phyloP scores from a whole-genome alignment of 306 rosid species.

The Glycine latifolia region DNA sequence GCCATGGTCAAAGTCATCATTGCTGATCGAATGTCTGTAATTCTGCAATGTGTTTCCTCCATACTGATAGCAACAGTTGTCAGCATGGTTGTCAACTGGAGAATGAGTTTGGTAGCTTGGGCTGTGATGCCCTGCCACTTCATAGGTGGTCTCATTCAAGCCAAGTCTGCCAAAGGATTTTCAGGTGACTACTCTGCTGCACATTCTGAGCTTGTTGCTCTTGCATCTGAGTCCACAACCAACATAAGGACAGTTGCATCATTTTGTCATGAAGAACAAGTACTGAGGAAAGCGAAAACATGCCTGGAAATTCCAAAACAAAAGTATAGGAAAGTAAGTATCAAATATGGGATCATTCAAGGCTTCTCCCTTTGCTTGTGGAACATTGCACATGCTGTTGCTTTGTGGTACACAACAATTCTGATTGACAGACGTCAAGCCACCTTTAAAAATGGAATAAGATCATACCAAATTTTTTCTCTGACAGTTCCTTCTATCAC shows the following conservation, averaged over 20 bases:
- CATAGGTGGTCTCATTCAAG: slow-evolving; percentile 93
- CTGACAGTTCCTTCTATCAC: slow-evolving; percentile 96
- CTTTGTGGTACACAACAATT: slow-evolving; percentile 87
- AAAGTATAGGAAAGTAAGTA: slow-evolving; percentile 70
- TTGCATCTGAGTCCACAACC: slow-evolving; percentile 80
- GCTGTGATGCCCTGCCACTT: slow-evolving; percentile 99
- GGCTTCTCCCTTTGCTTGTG: slow-evolving; percentile 87
- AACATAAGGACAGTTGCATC: slow-evolving; percentile 88
- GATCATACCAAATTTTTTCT: slow-evolving; percentile 91
- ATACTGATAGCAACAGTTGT: slow-evolving; percentile 83
- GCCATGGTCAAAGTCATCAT: slow-evolving; percentile 80
- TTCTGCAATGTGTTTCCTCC: slow-evolving; percentile 88
- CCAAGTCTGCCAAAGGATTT: slow-evolving; percentile 90
- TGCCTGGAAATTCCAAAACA: slow-evolving; percentile 71
- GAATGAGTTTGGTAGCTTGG: slow-evolving; percentile 94
- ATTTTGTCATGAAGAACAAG: slow-evolving; percentile 82
- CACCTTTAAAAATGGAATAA: slow-evolving; percentile 69
- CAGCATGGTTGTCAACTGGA: slow-evolving; percentile 80
- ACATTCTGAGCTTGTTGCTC: slow-evolving; percentile 75
- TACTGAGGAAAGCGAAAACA: slow-evolving; percentile 66
- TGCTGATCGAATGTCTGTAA: slow-evolving; percentile 88
- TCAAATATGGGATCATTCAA: slow-evolving; percentile 77
- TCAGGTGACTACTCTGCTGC: slow-evolving; percentile 76
- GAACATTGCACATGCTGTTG: slow-evolving; percentile 94
- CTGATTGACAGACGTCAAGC: slow-evolving; percentile 69